A percentile compares a stretch with the other conserved stretches of the same genome.
These are phyloP conservation scores for Heterobasidion annosum DNA, from an alignment of 1,284 basidiomycete species.

Conservation along the genomic window DNA sequence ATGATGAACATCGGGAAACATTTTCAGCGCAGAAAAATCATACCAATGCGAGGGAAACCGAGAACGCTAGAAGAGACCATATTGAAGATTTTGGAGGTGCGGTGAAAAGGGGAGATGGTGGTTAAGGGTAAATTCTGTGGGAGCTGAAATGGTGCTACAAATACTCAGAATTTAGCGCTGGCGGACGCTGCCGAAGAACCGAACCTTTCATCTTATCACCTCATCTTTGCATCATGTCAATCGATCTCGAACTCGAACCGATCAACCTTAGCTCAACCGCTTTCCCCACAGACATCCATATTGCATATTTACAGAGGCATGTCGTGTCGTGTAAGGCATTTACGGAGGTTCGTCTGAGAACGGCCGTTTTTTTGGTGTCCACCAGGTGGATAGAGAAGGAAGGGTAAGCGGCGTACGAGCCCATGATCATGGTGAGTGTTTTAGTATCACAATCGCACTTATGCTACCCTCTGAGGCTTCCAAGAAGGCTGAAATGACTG, in stretches of 20 bases:
- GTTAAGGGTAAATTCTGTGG: conserved; percentile 5
- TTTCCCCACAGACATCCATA: no score
- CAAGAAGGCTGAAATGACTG: no score
- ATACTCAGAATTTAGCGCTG: conserved; percentile 1
- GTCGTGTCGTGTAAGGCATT: no score
- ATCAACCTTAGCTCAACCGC: background rate
- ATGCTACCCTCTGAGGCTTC: no score
- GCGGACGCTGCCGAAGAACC: background rate
- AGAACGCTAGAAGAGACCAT: conserved; percentile 85
- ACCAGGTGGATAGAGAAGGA: no score
- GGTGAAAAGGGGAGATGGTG: conserved; percentile 18
- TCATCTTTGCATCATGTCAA: background rate
- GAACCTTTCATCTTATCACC: background rate
- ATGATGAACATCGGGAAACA: background rate
- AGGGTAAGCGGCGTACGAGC: no score
- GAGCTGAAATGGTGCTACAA: background rate
- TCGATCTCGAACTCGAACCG: background rate
- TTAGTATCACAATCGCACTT: no score
- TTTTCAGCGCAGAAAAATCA: conserved; percentile 11
- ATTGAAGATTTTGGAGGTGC: conserved; percentile 17
- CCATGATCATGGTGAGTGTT: no score
- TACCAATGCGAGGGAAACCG: conserved; percentile 97
- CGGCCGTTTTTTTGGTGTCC: no score
- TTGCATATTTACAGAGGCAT: no score
- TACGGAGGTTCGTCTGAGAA: no score